Conservation (phyloP, 257 asterid genomes). For the Penstemon newberryi region DNA sequence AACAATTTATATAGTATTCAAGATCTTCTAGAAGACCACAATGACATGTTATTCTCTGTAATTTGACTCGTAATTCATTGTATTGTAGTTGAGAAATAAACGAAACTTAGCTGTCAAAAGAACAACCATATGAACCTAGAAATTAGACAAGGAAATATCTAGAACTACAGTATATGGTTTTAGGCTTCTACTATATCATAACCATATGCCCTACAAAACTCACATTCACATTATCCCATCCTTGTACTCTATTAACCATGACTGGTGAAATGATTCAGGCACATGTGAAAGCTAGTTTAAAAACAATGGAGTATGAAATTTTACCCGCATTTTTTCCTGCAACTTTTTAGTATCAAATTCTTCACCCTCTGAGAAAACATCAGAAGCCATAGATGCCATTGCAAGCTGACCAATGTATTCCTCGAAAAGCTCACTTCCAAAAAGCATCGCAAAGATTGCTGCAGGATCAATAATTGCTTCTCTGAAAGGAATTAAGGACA, state of each 20-base stretch:
- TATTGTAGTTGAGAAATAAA: no score
- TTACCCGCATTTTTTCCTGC: constrained; percentile 96
- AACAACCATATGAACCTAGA: background rate
- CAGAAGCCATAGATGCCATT: constrained; percentile 99
- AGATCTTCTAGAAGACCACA: constrained; percentile 13
- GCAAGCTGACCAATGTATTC: constrained; percentile 99
- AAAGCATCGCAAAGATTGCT: constrained; percentile 98
- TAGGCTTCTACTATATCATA: constrained; percentile 5
- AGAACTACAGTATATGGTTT: background rate
- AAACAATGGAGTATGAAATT: constrained; percentile 18
- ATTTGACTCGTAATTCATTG: background rate
- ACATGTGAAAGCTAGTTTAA: constrained; percentile 19
- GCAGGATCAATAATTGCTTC: constrained; percentile 98
- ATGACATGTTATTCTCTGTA: background rate
- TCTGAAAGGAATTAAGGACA: constrained; percentile 46
- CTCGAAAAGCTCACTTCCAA: constrained; percentile 99
- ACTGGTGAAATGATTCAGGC: constrained; percentile 8
- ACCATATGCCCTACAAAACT: constrained; percentile 8
- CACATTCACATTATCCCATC: constrained; percentile 21
- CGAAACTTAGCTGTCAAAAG: background rate
- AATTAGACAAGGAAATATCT: constrained; percentile 6
- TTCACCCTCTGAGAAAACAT: constrained; percentile 79
- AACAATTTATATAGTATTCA: constrained; percentile 6
- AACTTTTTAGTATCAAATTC: constrained; percentile 79
- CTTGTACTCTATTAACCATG: constrained; percentile 2